Conservation (phyloP, 306 rosid genomes). For the Abrus precatorius region DNA sequence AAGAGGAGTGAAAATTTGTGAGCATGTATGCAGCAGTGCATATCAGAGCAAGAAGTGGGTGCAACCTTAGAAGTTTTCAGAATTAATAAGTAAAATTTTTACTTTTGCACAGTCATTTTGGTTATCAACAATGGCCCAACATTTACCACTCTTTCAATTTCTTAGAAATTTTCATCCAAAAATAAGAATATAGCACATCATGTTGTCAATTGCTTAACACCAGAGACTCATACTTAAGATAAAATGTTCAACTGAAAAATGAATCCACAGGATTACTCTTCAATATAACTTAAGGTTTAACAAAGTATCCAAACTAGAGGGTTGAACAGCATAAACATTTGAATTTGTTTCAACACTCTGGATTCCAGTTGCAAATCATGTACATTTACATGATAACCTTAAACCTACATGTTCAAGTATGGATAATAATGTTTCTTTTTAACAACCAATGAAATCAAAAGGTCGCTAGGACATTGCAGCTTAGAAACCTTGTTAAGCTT, state of each 20-base stretch:
- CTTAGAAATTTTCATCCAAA: not conserved
- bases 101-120: not conserved
- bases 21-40: too few relatives aligned
- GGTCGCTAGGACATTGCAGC: not conserved
- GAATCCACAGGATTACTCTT: not conserved
- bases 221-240: not conserved
- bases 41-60: not conserved
- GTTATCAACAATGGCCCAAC: not conserved
- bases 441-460: not conserved
- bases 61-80: not conserved
- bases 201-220: not conserved
- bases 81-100: not conserved
- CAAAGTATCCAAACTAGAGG: constrained; percentile 7
- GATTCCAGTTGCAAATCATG: not conserved
- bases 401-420: not conserved
- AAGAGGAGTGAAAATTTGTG: not conserved
- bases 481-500: not conserved
- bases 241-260: not conserved
- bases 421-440: not conserved
- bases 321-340: not conserved
- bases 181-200: not conserved
- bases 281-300: not conserved
- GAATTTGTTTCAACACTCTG: constrained; percentile 7
- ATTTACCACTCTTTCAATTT: not conserved
- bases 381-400: not conserved